Conservation (phyloP, 2,329 filamentous ascomycete species). For the Falciphora oryzae region DNA sequence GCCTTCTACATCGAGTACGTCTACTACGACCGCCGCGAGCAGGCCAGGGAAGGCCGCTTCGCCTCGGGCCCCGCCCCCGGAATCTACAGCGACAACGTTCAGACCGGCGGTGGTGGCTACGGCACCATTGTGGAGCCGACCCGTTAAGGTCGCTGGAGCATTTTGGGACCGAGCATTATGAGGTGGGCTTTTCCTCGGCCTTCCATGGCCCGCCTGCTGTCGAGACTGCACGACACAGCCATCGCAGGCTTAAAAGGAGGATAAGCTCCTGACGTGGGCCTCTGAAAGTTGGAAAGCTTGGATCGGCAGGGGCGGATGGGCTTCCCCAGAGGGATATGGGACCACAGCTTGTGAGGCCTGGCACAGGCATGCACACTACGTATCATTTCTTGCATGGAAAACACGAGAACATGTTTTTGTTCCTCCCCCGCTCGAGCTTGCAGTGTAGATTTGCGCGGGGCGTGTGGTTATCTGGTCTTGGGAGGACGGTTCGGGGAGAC, state of each 20-base stretch:
- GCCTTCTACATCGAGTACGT: conserved; percentile 80
- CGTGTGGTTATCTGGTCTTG: not conserved
- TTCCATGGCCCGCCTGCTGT: not conserved
- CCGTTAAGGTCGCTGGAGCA: conserved; percentile 13
- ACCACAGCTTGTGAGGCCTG: not conserved
- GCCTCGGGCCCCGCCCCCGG: conserved; percentile 54
- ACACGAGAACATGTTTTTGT: not conserved
- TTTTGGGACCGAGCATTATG: conserved; percentile 6
- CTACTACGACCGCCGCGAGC: conserved; percentile 69
- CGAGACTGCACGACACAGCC: not conserved
- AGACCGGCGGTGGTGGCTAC: conserved; percentile 64
- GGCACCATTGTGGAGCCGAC: conserved; percentile 37
- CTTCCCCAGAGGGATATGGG: not conserved
- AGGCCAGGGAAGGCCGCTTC: conserved; percentile 51
- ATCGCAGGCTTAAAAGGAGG: not conserved
- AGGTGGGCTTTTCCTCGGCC: not conserved
- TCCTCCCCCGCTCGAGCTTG: not conserved
- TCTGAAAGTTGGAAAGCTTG: not conserved
- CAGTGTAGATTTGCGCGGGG: not conserved
- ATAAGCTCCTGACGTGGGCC: not conserved
- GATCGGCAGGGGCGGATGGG: not conserved
- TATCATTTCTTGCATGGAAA: not conserved
- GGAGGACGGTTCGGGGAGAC: not conserved
- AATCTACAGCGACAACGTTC: conserved; percentile 67
- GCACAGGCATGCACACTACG: not conserved